phyloP scores from a whole-genome alignment of 805 yeast genomes.

The Myxozyma udenii region DNA sequence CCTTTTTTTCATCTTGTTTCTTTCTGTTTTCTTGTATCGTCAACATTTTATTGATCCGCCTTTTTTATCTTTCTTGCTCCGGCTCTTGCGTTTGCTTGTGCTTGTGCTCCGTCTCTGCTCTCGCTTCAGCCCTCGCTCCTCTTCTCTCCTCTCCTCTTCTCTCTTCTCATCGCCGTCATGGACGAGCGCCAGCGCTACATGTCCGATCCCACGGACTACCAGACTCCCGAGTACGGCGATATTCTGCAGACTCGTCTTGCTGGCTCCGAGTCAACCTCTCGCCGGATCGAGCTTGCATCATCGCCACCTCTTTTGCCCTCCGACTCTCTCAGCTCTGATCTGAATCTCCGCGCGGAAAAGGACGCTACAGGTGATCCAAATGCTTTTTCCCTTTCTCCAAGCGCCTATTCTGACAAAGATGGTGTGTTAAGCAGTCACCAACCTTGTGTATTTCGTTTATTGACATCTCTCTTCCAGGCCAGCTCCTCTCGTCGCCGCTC shows the following conservation, averaged over 20 bases:
- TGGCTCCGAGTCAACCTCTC: not conserved
- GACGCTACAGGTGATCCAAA: not conserved
- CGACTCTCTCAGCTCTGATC: not conserved
- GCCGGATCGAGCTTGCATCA: constrained; percentile 3
- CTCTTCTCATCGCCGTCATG: not conserved
- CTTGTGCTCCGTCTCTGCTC: not conserved
- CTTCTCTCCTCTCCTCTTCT: not conserved
- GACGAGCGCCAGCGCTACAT: constrained; percentile 8
- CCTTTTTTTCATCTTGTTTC: no score
- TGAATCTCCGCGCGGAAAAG: not conserved
- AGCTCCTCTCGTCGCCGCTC: constrained; percentile 9
- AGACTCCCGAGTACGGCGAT: constrained; percentile 6
- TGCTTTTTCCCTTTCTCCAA: not conserved
- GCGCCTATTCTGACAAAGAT: not conserved
- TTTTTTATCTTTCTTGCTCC: no score
- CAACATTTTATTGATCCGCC: no score
- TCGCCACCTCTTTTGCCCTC: constrained; percentile 8
- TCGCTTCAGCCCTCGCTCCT: not conserved
- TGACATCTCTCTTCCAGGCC: not conserved
- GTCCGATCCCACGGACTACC: constrained; percentile 19
- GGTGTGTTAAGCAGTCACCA: not conserved
- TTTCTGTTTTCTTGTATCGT: not conserved
- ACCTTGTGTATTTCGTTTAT: no score
- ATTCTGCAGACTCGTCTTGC: not conserved
- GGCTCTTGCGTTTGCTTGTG: constrained; percentile 5